Base-by-base conservation (phyloP, 139 green algal species). In the Pseudopediastrum boryanum region DNA sequence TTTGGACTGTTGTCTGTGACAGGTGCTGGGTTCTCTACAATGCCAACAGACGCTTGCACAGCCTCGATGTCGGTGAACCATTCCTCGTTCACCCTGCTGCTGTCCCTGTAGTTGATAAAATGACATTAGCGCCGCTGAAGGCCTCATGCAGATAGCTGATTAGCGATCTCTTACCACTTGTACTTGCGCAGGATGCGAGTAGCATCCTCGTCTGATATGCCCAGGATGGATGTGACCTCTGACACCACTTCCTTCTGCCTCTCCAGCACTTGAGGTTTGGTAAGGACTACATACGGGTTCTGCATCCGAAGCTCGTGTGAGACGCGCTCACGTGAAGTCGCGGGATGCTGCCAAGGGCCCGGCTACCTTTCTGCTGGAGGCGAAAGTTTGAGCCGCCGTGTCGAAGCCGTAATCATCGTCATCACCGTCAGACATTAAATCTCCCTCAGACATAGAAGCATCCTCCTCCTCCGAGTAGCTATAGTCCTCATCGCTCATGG, bases 21-120 rank as follows among this genome's bases (percentile, higher is more conserved):
- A 42, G 73, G 43, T 66, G 82, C 35, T 29, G 83, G 39, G 29
- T 83, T 64, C 4, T 93, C 85, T 50, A 90, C 23, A 4, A 98
- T 81, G 1, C 95, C 95, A 5, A 97, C 83, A 59, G 84, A 73
- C 8, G 77, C 58, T 16, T 84, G 84, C 71, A 98, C 89, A 6
- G 61, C 68, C 2, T 94, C 92, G 31, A 92, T 83, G 71, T 98
- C 91, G 0, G 75, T 67, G 77, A 98, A 98, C 93, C 94, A 98
- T 64, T 95, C 91, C 48, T 98, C 94, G 43, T 98, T 86, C 29
- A 94, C 84, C 3, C 86, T 78, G 70, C 86, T 92, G 5, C 86
- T 81, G 74, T 96, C 93, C 93, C 91, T 95, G 85, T 29, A 76
- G 36, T n/a, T n/a, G n/a, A n/a, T n/a, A n/a, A n/a, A n/a, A n/a